Conservation (phyloP, 495 filamentous ascomycete genomes). For the Lophium mytilinum region DNA sequence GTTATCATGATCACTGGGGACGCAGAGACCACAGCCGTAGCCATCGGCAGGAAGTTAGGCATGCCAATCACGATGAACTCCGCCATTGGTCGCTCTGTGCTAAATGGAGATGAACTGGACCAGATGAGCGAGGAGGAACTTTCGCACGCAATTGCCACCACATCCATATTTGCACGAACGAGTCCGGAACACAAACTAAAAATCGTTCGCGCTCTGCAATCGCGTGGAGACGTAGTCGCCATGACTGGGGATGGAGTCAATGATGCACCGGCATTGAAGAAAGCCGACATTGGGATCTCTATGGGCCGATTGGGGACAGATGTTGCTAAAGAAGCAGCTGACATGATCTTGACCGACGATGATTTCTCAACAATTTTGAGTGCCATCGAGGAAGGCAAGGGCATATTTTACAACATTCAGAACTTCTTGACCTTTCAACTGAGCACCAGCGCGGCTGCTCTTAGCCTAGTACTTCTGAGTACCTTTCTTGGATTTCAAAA, state of each 20-base stretch:
- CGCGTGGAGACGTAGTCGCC: constrained; percentile 90
- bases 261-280: constrained; percentile 92
- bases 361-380: constrained; percentile 95
- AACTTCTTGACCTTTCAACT: constrained; percentile 99
- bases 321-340: constrained; percentile 97
- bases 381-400: constrained; percentile 97
- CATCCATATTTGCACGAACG: constrained; percentile 90
- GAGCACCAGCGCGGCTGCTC: constrained; percentile 89
- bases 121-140: constrained; percentile 79
- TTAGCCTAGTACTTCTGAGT: constrained; percentile 83
- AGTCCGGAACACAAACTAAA: constrained; percentile 98
- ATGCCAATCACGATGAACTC: constrained; percentile 58
- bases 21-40: constrained; percentile 85
- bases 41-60: constrained; percentile 85
- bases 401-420: constrained; percentile 98
- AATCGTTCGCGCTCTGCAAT: constrained; percentile 84
- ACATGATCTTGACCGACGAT: constrained; percentile 98
- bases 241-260: constrained; percentile 99
- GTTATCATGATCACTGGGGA: constrained; percentile 99
- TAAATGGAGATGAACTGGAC: constrained; percentile 85
- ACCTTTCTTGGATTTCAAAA: constrained; percentile 88
- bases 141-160: constrained; percentile 70
- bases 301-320: constrained; percentile 96
- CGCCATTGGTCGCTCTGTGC: constrained; percentile 48
- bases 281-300: constrained; percentile 94